Conservation (phyloP, 345 rosid genomes). For the Populus ilicifolia region DNA sequence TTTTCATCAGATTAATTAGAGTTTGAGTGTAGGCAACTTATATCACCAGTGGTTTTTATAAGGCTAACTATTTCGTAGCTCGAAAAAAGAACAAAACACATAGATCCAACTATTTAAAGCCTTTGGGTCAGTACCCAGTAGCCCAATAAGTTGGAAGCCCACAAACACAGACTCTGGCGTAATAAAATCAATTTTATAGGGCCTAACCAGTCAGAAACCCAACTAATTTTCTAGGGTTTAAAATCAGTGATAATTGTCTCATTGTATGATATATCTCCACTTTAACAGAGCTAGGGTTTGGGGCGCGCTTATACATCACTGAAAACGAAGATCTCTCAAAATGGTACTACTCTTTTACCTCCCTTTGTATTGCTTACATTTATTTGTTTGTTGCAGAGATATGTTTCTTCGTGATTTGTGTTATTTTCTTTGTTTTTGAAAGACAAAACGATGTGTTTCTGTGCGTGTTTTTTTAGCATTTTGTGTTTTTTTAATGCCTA, state of each 20-base stretch:
- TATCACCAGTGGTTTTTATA: too few relatives aligned
- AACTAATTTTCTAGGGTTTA: conserved; percentile 6
- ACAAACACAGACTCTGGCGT: background rate
- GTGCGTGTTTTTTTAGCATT: background rate
- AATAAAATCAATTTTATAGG: background rate
- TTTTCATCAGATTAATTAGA: too few relatives aligned
- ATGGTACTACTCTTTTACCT: background rate
- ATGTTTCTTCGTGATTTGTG: background rate
- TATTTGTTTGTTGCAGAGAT: background rate
- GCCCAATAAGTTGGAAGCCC: background rate
- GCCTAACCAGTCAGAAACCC: background rate
- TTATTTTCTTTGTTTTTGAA: background rate
- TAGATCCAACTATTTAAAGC: background rate
- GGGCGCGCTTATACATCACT: background rate
- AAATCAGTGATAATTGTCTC: background rate
- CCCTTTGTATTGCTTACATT: background rate
- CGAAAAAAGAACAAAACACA: too few relatives aligned
- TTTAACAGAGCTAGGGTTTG: conserved; percentile 1
- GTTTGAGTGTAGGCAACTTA: too few relatives aligned
- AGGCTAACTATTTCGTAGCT: too few relatives aligned
- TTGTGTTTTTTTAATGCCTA: background rate
- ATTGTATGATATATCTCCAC: background rate
- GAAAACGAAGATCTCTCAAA: background rate
- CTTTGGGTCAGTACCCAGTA: background rate
- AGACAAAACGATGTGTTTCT: background rate